These are phyloP conservation scores for Leishmania braziliensis DNA, from an alignment of 208 protist genomes.

Conservation along the genomic window DNA sequence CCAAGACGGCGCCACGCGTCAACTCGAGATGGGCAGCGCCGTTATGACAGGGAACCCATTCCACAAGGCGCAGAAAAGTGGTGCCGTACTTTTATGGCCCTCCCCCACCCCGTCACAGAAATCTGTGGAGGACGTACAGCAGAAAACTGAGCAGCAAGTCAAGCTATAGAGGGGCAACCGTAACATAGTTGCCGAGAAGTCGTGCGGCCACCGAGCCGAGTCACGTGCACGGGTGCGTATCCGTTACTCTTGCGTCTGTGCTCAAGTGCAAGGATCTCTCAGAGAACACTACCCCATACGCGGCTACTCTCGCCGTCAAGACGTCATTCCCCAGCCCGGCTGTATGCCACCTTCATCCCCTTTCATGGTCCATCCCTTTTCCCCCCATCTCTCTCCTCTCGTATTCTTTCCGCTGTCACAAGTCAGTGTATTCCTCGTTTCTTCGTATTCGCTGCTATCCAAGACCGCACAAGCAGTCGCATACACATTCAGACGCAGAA, in stretches of 20 bases:
- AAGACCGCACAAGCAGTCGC: neutral
- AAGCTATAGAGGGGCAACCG: neutral
- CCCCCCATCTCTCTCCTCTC: neutral
- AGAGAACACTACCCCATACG: neutral
- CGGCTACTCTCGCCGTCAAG: neutral
- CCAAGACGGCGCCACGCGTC: neutral
- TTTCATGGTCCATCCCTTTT: neutral
- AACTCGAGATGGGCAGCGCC: neutral
- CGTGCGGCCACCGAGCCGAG: neutral
- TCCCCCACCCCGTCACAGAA: slow-evolving; percentile 1
- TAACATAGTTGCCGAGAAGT: neutral
- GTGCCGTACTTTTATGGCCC: neutral
- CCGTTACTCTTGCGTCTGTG: neutral
- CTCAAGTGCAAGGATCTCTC: neutral
- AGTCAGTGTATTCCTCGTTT: neutral
- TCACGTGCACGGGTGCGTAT: neutral
- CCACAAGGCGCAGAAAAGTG: neutral
- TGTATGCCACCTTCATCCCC: neutral
- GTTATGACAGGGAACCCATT: neutral
- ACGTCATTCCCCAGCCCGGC: neutral
- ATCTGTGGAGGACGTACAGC: neutral
- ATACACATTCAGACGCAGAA: neutral
- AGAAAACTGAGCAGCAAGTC: no score
- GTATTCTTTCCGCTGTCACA: no score
- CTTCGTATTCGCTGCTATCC: neutral